A percentile compares a stretch with the other conserved stretches of the same genome.
Evolutionary conservation across 352 stramenopile species (phyloP).

Genomic region (Phytophthora capsici): DNA sequence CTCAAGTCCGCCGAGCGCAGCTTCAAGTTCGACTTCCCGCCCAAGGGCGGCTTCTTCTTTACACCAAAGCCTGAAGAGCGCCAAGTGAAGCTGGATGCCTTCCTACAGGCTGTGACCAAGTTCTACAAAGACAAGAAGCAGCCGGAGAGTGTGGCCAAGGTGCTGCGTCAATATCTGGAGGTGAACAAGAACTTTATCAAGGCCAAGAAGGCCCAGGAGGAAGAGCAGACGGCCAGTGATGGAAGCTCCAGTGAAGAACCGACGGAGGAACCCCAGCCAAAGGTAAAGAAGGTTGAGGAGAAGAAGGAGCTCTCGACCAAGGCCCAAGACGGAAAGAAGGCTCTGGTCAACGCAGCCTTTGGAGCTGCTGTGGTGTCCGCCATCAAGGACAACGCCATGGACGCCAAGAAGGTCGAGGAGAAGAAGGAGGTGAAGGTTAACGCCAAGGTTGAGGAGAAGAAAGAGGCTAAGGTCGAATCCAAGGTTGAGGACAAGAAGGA

Average conservation of each 20-base stretch:
- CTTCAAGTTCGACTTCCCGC: constrained; percentile 72
- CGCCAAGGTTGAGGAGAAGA: constrained; percentile 9
- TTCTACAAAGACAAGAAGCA: constrained; percentile 44
- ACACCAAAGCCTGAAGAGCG: constrained; percentile 60
- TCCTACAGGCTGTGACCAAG: constrained; percentile 50
- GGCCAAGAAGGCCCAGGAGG: constrained; percentile 27
- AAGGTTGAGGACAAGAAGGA: constrained; percentile 11
- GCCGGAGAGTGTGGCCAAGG: constrained; percentile 31
- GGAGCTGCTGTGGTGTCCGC: constrained; percentile 33
- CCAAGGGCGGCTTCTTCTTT: constrained; percentile 72
- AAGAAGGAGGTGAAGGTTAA: constrained; percentile 7
- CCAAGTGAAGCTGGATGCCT: constrained; percentile 59
- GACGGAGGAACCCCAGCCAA: constrained; percentile 20
- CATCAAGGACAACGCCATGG: constrained; percentile 39
- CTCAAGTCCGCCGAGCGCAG: constrained; percentile 40
- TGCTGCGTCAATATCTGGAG: constrained; percentile 60
- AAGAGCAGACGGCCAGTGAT: constrained; percentile 31
- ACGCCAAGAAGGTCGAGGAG: constrained; percentile 27
- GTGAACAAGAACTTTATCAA: constrained; percentile 37
- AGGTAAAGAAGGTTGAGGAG: constrained; percentile 17
- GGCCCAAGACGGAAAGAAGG: constrained; percentile 37
- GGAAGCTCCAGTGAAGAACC: constrained; percentile 37
- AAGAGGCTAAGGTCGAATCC: not conserved
- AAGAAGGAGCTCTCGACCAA: constrained; percentile 27
- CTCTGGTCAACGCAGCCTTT: constrained; percentile 35